Evolutionary conservation across 2,329 filamentous ascomycete species (phyloP).

Genomic region (Colletotrichum brevisporum): DNA sequence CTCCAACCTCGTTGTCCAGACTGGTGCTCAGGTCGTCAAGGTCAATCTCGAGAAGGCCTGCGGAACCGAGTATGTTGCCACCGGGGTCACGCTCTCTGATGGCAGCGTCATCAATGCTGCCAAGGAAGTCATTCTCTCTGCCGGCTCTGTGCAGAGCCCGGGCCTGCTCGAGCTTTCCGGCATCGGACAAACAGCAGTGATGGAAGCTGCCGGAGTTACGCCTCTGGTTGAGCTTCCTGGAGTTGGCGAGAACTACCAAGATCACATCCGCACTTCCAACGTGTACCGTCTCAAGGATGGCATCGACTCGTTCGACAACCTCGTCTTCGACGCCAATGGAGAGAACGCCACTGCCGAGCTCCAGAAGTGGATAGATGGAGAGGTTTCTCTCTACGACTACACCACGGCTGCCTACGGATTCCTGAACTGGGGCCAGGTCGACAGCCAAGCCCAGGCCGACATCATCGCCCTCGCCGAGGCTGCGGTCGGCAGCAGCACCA

Average conservation of each 20-base stretch:
- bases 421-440: slow-evolving; percentile 55
- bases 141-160: slow-evolving; percentile 67
- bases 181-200: slow-evolving; percentile 63
- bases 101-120: slow-evolving; percentile 45
- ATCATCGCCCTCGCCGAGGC: slow-evolving; percentile 51
- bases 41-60: slow-evolving; percentile 51
- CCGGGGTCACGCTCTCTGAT: slow-evolving; percentile 44
- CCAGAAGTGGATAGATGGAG: slow-evolving; percentile 49
- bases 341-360: slow-evolving; percentile 55
- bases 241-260: slow-evolving; percentile 60
- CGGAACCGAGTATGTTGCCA: slow-evolving; percentile 32
- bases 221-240: slow-evolving; percentile 68
- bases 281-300: slow-evolving; percentile 49
- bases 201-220: slow-evolving; percentile 61
- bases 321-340: slow-evolving; percentile 47
- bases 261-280: slow-evolving; percentile 50
- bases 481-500: slow-evolving; percentile 46
- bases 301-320: slow-evolving; percentile 47
- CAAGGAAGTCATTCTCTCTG: slow-evolving; percentile 51
- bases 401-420: slow-evolving; percentile 56
- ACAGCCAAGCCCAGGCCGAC: slow-evolving; percentile 45
- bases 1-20: slow-evolving; percentile 57
- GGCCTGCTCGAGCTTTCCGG: slow-evolving; percentile 71
- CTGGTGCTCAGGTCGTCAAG: slow-evolving; percentile 53
- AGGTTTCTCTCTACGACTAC: slow-evolving; percentile 55